A percentile compares a stretch with the other conserved stretches of the same genome.
Evolutionary conservation across 1,139 yeast genomes (phyloP).

Genomic region (Candida pseudocylindracea): DNA sequence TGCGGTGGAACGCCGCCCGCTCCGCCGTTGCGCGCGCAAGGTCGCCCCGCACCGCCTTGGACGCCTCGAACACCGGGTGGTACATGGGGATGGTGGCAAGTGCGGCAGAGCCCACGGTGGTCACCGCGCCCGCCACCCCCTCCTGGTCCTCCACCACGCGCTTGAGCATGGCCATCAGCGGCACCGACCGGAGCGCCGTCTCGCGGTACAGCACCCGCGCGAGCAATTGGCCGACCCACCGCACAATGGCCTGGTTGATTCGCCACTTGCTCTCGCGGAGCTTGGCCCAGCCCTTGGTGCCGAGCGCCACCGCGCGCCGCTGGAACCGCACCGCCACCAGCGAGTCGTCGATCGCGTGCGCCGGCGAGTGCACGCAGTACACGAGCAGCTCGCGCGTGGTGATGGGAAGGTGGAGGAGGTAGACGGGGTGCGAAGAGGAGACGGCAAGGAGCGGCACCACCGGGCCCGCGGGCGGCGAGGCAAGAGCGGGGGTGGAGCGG

Average conservation of each 20-base stretch:
- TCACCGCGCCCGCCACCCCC: not conserved
- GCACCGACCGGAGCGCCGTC: conserved; percentile 25
- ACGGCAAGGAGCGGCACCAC: no score
- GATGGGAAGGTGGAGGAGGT: conserved; percentile 35
- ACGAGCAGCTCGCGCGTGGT: conserved; percentile 31
- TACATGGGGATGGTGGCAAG: conserved; percentile 19
- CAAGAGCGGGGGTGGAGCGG: no score
- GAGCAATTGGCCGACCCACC: conserved; percentile 13
- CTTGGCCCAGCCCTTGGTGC: conserved; percentile 22
- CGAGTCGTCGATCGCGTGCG: conserved; percentile 10
- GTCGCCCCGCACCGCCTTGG: conserved; percentile 12
- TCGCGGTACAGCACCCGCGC: conserved; percentile 29
- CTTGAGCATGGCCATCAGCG: conserved; percentile 23
- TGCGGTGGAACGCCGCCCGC: conserved; percentile 11
- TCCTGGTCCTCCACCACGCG: conserved; percentile 14
- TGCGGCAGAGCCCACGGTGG: conserved; percentile 5
- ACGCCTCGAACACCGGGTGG: conserved; percentile 16
- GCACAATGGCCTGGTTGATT: conserved; percentile 17
- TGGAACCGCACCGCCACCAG: conserved; percentile 17
- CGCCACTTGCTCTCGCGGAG: conserved; percentile 13
- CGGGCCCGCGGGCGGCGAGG: no score
- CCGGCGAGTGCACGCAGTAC: conserved; percentile 30
- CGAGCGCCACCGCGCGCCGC: conserved; percentile 13
- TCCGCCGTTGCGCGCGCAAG: conserved; percentile 9
- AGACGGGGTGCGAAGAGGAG: conserved; percentile 5